phyloP scores from a whole-genome alignment of 257 asterid genomes.

The Solanum dulcamara region DNA sequence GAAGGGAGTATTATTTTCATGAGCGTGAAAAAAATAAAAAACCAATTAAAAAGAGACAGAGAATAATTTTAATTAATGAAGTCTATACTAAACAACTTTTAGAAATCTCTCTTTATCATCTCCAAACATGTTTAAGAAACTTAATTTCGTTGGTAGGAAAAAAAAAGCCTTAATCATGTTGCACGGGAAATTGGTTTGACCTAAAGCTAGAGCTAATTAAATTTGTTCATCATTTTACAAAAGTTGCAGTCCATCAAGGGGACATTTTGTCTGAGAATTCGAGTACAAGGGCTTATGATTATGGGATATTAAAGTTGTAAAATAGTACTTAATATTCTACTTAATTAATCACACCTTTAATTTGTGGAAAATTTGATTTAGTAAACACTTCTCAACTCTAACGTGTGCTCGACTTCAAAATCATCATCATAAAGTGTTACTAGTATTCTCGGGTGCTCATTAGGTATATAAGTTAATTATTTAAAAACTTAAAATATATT shows the following conservation, averaged over 20 bases:
- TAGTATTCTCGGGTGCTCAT: background rate
- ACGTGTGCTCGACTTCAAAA: background rate
- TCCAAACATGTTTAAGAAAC: background rate
- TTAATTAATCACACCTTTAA: background rate
- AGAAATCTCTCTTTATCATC: background rate
- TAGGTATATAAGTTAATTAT: no score
- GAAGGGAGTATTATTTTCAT: no score
- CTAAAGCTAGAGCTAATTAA: background rate
- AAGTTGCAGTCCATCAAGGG: slow-evolving; percentile 1
- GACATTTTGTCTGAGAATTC: background rate
- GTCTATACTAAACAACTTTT: background rate
- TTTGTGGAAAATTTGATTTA: background rate
- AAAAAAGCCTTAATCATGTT: background rate
- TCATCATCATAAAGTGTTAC: background rate
- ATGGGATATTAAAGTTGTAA: background rate
- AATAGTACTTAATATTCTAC: background rate
- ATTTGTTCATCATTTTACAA: background rate
- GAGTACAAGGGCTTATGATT: background rate
- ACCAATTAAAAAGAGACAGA: background rate
- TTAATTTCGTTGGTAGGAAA: background rate
- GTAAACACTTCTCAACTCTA: background rate
- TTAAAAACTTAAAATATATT: no score
- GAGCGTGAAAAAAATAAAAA: background rate
- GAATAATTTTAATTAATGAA: background rate
- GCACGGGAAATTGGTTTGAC: background rate